Evolutionary conservation across 2,329 filamentous ascomycete genomes (phyloP).

Genomic region (Aspergillus sp.): DNA sequence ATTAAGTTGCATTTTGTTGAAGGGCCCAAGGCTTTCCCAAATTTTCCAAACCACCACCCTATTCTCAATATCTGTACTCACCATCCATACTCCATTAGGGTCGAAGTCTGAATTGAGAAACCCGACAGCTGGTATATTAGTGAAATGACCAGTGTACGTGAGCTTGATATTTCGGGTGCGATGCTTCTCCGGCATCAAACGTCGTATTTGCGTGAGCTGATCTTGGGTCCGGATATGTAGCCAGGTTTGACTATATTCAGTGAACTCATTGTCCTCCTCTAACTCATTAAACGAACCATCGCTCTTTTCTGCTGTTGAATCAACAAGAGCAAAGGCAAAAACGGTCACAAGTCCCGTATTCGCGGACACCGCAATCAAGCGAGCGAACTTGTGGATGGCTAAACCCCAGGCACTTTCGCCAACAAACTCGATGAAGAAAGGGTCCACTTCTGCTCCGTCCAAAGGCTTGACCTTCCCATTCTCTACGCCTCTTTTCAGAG

Average conservation of each 20-base stretch:
- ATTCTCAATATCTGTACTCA: slow-evolving; percentile 58
- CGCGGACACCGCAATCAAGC: slow-evolving; percentile 80
- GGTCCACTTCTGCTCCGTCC: slow-evolving; percentile 36
- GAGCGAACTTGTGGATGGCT: slow-evolving; percentile 75
- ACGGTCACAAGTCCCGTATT: slow-evolving; percentile 65
- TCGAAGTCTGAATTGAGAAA: slow-evolving; percentile 61
- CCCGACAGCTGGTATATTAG: slow-evolving; percentile 59
- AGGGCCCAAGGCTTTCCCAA: slow-evolving; percentile 39
- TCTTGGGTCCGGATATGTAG: slow-evolving; percentile 25
- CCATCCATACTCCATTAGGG: slow-evolving; percentile 55
- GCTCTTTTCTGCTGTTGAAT: slow-evolving; percentile 23
- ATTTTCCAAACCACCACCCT: slow-evolving; percentile 51
- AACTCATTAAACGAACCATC: slow-evolving; percentile 15
- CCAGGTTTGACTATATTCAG: slow-evolving; percentile 34
- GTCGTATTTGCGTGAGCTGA: slow-evolving; percentile 29
- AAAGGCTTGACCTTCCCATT: slow-evolving; percentile 25
- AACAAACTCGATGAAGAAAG: slow-evolving; percentile 76
- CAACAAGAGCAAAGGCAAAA: slow-evolving; percentile 58
- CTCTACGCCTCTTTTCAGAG: slow-evolving; percentile 38
- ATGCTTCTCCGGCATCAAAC: slow-evolving; percentile 29
- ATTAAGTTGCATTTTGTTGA: slow-evolving; percentile 32
- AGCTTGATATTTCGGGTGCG: slow-evolving; percentile 45
- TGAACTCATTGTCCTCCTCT: slow-evolving; percentile 19
- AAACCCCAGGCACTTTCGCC: slow-evolving; percentile 83
- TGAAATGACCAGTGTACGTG: slow-evolving; percentile 42